Percentiles rank a stretch among this genome's conserved stretches.
Evolutionary conservation across 2,329 filamentous ascomycete genomes (phyloP).

Genomic region (Alternaria hordeiaustralica): DNA sequence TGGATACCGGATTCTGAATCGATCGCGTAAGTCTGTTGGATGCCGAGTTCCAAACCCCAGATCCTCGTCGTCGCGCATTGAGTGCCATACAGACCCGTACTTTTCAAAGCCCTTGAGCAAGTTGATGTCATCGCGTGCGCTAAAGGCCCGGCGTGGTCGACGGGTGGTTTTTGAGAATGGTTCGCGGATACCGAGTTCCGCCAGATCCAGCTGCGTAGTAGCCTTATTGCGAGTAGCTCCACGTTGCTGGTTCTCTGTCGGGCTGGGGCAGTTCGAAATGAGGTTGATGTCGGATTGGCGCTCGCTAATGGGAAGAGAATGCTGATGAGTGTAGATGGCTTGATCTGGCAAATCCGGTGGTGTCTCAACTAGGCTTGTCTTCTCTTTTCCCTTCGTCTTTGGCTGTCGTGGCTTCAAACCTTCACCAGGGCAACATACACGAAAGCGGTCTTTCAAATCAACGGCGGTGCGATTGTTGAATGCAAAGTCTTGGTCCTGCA

Average conservation of each 20-base stretch:
- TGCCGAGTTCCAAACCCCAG: conserved; percentile 60
- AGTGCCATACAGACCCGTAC: conserved; percentile 66
- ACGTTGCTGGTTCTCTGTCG: conserved; percentile 8
- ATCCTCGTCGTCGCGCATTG: conserved; percentile 62
- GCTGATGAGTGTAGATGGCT: neutral
- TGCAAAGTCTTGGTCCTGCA: conserved; percentile 61
- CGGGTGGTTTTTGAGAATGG: conserved; percentile 59
- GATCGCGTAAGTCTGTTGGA: conserved; percentile 65
- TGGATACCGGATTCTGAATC: conserved; percentile 66
- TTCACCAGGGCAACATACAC: conserved; percentile 59
- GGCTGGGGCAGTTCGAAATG: neutral
- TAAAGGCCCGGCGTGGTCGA: conserved; percentile 63
- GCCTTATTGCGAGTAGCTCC: conserved; percentile 29
- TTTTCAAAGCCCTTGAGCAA: conserved; percentile 65
- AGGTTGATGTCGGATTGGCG: neutral
- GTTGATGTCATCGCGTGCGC: conserved; percentile 63
- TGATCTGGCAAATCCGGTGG: neutral
- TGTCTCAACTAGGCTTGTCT: neutral
- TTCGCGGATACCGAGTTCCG: conserved; percentile 56
- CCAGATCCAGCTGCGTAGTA: conserved; percentile 37
- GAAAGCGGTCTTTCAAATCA: conserved; percentile 68
- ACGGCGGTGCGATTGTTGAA: conserved; percentile 67
- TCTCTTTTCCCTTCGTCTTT: conserved; percentile 49
- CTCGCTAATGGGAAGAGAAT: neutral
- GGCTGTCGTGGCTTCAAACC: conserved; percentile 31